Conservation (phyloP, 352 stramenopile genomes). For the Peronospora farinosa region DNA sequence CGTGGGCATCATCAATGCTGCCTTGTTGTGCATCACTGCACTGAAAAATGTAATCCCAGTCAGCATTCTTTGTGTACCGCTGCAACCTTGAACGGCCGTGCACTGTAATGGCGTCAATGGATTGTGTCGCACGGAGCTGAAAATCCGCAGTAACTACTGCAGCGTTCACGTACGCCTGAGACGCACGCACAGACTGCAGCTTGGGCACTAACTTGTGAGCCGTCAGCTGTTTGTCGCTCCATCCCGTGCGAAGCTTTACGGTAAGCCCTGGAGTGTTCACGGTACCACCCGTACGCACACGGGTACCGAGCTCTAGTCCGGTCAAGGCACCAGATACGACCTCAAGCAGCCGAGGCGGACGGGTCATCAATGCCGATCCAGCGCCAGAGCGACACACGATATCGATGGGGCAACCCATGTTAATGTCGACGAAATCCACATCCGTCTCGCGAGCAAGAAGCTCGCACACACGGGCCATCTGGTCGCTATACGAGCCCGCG, state of each 20-base stretch:
- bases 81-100: slow-evolving; percentile 96
- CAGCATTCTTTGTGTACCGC: slow-evolving; percentile 95
- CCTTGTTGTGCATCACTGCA: slow-evolving; percentile 63
- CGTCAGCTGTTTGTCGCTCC: slow-evolving; percentile 92
- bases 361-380: slow-evolving; percentile 92
- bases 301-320: slow-evolving; percentile 64
- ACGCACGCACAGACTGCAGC: slow-evolving; percentile 73
- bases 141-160: slow-evolving; percentile 67
- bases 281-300: slow-evolving; percentile 25
- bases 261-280: slow-evolving; percentile 79
- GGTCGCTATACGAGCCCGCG: slow-evolving; percentile 87
- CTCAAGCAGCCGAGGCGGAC: slow-evolving; percentile 83
- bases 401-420: slow-evolving; percentile 99
- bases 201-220: slow-evolving; percentile 91
- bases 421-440: slow-evolving; percentile 99
- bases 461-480: slow-evolving; percentile 91
- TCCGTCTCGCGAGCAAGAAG: slow-evolving; percentile 89
- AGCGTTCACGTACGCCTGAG: slow-evolving; percentile 67
- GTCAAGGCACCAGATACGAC: slow-evolving; percentile 87
- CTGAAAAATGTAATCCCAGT: slow-evolving; percentile 97
- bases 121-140: slow-evolving; percentile 55
- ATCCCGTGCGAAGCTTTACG: slow-evolving; percentile 97
- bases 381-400: slow-evolving; percentile 84
- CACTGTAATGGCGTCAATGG: slow-evolving; percentile 78
- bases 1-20: slow-evolving; percentile 11